phyloP scores from a whole-genome alignment of 2,329 filamentous ascomycete genomes.

The Ascochyta clinopodiicola region DNA sequence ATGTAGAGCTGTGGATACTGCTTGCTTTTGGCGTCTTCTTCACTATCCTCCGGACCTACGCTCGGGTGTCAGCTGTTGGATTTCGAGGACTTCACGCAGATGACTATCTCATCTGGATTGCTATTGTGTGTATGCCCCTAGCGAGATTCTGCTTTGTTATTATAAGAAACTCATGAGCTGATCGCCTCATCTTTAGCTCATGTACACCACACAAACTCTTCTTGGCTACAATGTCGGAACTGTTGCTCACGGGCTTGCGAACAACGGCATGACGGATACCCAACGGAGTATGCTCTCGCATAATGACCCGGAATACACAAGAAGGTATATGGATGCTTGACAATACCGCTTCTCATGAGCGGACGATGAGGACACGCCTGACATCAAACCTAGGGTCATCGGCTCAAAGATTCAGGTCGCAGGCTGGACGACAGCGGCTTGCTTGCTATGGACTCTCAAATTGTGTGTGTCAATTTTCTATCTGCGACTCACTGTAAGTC shows the following conservation, averaged over 20 bases:
- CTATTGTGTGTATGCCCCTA: constrained; percentile 13
- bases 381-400: constrained; percentile 53
- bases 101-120: constrained; percentile 29
- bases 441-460: constrained; percentile 63
- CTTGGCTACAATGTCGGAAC: constrained; percentile 59
- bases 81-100: constrained; percentile 21
- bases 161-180: neutral
- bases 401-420: constrained; percentile 62
- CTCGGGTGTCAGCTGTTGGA: constrained; percentile 21
- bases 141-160: neutral
- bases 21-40: constrained; percentile 21
- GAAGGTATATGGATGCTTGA: constrained; percentile 4
- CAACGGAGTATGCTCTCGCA: constrained; percentile 47
- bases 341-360: neutral
- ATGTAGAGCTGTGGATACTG: constrained; percentile 26
- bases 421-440: constrained; percentile 62
- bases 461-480: constrained; percentile 64
- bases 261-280: constrained; percentile 58
- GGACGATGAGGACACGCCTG: neutral
- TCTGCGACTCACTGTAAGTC: constrained; percentile 52
- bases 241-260: constrained; percentile 59
- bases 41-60: constrained; percentile 23
- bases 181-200: constrained; percentile 45
- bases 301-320: constrained; percentile 18
- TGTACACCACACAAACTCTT: constrained; percentile 60